A percentile compares a stretch with the other conserved stretches of the same genome.
phyloP scores from a whole-genome alignment of 2,329 filamentous ascomycete genomes.

The Aureobasidium lini region DNA sequence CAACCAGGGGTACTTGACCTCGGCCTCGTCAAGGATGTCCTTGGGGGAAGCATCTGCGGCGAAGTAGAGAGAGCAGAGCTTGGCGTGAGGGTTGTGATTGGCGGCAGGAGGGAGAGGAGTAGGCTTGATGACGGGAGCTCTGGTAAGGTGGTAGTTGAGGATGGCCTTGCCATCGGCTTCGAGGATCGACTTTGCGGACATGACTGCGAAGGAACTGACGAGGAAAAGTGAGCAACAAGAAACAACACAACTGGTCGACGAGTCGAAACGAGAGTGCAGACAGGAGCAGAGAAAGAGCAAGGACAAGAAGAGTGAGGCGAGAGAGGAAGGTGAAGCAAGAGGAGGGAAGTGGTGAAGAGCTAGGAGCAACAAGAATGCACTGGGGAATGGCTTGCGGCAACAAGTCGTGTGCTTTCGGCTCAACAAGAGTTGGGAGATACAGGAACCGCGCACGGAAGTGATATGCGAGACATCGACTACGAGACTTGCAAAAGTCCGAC shows the following conservation, averaged over 20 bases:
- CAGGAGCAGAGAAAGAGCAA: neutral
- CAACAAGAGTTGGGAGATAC: slow-evolving; percentile 14
- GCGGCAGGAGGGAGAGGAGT: slow-evolving; percentile 77
- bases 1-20: slow-evolving; percentile 95
- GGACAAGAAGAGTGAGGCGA: neutral
- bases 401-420: slow-evolving; percentile 11
- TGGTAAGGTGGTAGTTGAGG: slow-evolving; percentile 99
- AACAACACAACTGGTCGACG: neutral
- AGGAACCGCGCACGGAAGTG: slow-evolving; percentile 6
- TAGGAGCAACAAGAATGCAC: slow-evolving; percentile 8
- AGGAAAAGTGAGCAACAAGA: slow-evolving; percentile 8
- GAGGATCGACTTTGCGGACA: slow-evolving; percentile 95
- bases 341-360: slow-evolving; percentile 12
- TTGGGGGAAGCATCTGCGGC: slow-evolving; percentile 77
- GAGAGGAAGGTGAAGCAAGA: neutral
- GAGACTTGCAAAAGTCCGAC: slow-evolving; percentile 12
- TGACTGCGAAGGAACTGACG: slow-evolving; percentile 35
- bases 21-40: slow-evolving; percentile 85
- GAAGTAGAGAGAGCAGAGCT: slow-evolving; percentile 88
- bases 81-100: slow-evolving; percentile 87
- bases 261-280: neutral
- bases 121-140: slow-evolving; percentile 94
- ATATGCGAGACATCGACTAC: slow-evolving; percentile 8
- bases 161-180: slow-evolving; percentile 99
- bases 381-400: slow-evolving; percentile 9